Evolutionary conservation across 2,329 filamentous ascomycete genomes (phyloP).

Genomic region (Blumeriella jaapii): DNA sequence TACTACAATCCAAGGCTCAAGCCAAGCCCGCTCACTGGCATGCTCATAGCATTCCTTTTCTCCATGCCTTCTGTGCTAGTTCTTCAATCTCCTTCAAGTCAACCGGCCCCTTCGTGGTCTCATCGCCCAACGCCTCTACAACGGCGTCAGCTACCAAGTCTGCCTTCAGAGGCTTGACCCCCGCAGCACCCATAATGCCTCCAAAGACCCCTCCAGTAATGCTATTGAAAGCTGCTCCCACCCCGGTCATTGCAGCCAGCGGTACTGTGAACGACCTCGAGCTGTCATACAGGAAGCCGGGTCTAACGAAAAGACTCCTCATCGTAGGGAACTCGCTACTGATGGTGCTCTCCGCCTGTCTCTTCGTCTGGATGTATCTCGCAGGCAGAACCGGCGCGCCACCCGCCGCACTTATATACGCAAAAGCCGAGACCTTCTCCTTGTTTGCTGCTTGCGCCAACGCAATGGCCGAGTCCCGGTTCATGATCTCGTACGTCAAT

Average conservation of each 20-base stretch:
- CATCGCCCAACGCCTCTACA: conserved; percentile 73
- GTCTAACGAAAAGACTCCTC: conserved; percentile 71
- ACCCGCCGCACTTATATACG: conserved; percentile 79
- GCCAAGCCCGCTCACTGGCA: conserved; percentile 8
- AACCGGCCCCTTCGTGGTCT: conserved; percentile 59
- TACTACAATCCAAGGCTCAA: conserved; percentile 15
- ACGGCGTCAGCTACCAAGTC: conserved; percentile 82
- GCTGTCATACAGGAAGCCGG: conserved; percentile 81
- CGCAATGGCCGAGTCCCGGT: conserved; percentile 76
- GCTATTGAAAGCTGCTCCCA: conserved; percentile 66
- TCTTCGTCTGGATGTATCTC: conserved; percentile 83
- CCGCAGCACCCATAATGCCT: conserved; percentile 69
- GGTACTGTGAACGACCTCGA: conserved; percentile 74
- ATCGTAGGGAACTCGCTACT: conserved; percentile 59
- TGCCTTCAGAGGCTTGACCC: conserved; percentile 75
- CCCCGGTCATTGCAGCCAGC: conserved; percentile 65
- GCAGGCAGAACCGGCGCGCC: conserved; percentile 75
- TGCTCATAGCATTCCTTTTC: conserved; percentile 71
- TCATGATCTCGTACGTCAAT: conserved; percentile 95
- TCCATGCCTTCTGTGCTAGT: conserved; percentile 73
- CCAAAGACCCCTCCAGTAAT: conserved; percentile 66
- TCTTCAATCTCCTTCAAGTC: conserved; percentile 72
- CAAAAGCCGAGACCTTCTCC: conserved; percentile 57
- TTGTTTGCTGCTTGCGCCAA: conserved; percentile 65
- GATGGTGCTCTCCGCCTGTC: conserved; percentile 76